Percentiles rank a stretch among this genome's conserved stretches.
Evolutionary conservation across 495 filamentous ascomycete genomes (phyloP).

Genomic region (Lophiotrema nucula): DNA sequence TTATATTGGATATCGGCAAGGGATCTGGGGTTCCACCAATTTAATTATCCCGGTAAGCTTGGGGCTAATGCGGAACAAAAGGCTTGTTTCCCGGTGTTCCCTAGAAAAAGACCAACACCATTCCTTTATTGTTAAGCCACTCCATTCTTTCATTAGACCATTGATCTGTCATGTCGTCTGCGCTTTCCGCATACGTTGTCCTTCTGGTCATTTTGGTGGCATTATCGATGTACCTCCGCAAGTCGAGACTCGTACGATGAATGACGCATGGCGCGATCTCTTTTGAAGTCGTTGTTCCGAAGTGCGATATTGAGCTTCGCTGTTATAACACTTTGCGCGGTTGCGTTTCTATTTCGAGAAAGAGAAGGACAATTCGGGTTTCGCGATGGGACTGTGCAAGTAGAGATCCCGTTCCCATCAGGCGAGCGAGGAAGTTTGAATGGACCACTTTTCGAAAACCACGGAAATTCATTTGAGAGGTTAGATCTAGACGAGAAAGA

Average conservation of each 20-base stretch:
- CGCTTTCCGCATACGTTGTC: too few species aligned
- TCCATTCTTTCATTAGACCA: too few species aligned
- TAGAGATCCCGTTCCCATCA: neutral
- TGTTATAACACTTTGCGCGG: neutral
- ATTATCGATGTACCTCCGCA: neutral
- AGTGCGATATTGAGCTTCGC: neutral
- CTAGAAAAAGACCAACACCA: neutral
- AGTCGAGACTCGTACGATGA: neutral
- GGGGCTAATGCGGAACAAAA: slow-evolving; percentile 8
- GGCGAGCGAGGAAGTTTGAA: neutral
- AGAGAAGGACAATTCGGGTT: neutral
- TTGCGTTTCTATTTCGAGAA: neutral
- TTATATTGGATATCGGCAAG: slow-evolving; percentile 2
- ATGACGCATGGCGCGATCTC: slow-evolving; percentile 1
- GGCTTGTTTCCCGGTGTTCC: neutral
- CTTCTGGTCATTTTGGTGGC: neutral
- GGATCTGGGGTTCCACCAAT: slow-evolving; percentile 11
- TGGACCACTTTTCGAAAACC: neutral
- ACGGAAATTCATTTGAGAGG: neutral
- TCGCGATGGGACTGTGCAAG: neutral
- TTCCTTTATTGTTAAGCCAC: too few species aligned
- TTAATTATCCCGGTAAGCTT: slow-evolving; percentile 10
- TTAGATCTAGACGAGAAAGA: slow-evolving; percentile 3
- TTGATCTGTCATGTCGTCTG: too few species aligned
- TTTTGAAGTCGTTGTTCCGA: neutral